Base-by-base conservation (phyloP, 495 filamentous ascomycete genomes). In the Melanomma pulvis-pyrius region DNA sequence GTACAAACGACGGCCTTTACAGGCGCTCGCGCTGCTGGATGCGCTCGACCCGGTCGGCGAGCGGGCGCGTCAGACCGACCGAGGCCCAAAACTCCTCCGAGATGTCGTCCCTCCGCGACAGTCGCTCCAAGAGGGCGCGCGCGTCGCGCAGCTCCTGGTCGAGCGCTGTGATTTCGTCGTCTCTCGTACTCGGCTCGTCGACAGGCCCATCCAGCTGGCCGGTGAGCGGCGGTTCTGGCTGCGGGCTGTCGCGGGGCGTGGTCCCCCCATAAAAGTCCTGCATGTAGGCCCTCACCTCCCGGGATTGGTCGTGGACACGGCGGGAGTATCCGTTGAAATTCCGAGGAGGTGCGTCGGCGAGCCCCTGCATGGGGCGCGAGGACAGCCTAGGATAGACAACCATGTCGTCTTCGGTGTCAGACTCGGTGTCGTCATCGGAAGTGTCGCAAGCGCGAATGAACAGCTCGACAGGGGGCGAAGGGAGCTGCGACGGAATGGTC, bases 1-100 rank as follows among this genome's bases (percentile, higher is more conserved):
- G 2, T 50, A 22, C 12, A 53, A 58, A 21, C 24, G 1, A 28
- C 12, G 15, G 50, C 7, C 50, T 26, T 17, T 25, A 69, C 21
- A 51, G 61, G 11, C 50, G 61, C 21, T 65, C 55, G 9, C 36
- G 48, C 34, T 65, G 59, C 58, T 71, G 57, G 12, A 64, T 19
- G 13, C 56, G 30, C 61, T 65, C 61, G 9, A 70, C 34, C 25
- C 58, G 62, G 24, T 64, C 64, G 17, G 54, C 46, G n/a, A 64
- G 8, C 5, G 65, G 29, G 13, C 56, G 59, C 63, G 81, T 85
- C 52, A 92, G 79, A 3, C 90, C 90, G 61, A 85, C 88, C 65
- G 85, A 83, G 51, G 83, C 84, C 90, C 90, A 93, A 86, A 87
- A 91, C 53, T 88, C 83, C 51, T 92, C 89, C 0, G 89, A 87